A percentile compares a stretch with the other conserved stretches of the same genome.
Conservation (phyloP, 2,329 filamentous ascomycete genomes). For the Bipolaris oryzae region DNA sequence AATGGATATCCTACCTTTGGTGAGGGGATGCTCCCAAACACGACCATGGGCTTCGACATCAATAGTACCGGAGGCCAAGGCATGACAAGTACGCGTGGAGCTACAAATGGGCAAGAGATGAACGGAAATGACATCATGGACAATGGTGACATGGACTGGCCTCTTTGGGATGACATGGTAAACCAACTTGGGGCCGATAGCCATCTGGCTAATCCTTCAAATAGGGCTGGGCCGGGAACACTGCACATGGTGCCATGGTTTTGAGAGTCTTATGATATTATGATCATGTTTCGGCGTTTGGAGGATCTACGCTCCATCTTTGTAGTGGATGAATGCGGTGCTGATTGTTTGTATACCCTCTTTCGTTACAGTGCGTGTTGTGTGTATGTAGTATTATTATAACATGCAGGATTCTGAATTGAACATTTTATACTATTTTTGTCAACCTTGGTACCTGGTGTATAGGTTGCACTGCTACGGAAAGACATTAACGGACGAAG, state of each 20-base stretch:
- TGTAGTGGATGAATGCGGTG: background rate
- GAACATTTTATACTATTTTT: too few species aligned
- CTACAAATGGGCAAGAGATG: slow-evolving; percentile 3
- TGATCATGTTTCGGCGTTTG: background rate
- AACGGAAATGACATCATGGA: slow-evolving; percentile 41
- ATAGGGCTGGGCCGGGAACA: slow-evolving; percentile 21
- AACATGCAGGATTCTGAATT: too few species aligned
- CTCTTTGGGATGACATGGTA: slow-evolving; percentile 57
- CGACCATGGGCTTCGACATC: slow-evolving; percentile 28
- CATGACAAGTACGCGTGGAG: background rate
- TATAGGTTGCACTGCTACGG: too few species aligned
- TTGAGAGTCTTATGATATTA: slow-evolving; percentile 1
- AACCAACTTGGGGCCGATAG: slow-evolving; percentile 55
- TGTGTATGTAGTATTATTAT: background rate
- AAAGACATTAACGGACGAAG: too few species aligned
- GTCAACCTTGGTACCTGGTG: too few species aligned
- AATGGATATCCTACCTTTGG: slow-evolving; percentile 24
- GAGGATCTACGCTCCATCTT: background rate
- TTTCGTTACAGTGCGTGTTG: background rate
- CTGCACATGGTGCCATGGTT: slow-evolving; percentile 39
- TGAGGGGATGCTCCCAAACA: slow-evolving; percentile 26
- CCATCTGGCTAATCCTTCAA: slow-evolving; percentile 12
- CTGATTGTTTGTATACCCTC: background rate
- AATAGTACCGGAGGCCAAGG: slow-evolving; percentile 16
- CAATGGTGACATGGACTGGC: slow-evolving; percentile 54